Conservation (phyloP, 495 filamentous ascomycete genomes). For the Xylaria longipes region DNA sequence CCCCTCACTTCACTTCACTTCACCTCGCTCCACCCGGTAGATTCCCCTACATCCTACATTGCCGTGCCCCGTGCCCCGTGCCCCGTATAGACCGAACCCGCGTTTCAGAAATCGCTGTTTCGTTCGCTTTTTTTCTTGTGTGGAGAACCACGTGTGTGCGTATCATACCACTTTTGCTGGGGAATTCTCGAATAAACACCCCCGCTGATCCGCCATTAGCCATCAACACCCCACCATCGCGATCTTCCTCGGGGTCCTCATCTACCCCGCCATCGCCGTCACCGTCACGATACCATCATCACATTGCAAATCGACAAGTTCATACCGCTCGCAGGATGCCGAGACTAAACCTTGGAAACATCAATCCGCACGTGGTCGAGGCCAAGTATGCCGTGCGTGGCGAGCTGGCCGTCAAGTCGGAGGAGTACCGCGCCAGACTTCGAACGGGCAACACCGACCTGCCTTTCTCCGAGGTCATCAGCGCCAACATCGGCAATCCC, state of each 20-base stretch:
- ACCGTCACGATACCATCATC: conserved; percentile 28
- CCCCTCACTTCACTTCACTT: conserved; percentile 2
- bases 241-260: conserved; percentile 27
- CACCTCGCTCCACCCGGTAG: neutral
- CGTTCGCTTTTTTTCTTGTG: neutral
- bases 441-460: conserved; percentile 61
- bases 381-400: conserved; percentile 97
- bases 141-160: neutral
- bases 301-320: conserved; percentile 28
- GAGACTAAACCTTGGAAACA: conserved; percentile 81
- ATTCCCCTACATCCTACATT: neutral
- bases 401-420: conserved; percentile 88
- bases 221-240: conserved; percentile 3
- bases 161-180: neutral
- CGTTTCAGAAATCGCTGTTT: conserved; percentile 1
- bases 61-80: neutral
- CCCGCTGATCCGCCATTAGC: neutral
- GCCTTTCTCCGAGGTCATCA: conserved; percentile 89
- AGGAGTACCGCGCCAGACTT: conserved; percentile 81
- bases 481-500: conserved; percentile 98
- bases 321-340: conserved; percentile 57
- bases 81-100: conserved; percentile 3
- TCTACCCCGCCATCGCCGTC: conserved; percentile 28
- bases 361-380: conserved; percentile 82
- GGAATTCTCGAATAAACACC: neutral